Conservation (phyloP, 805 yeast genomes). For the Limtongozyma cylindracea region DNA sequence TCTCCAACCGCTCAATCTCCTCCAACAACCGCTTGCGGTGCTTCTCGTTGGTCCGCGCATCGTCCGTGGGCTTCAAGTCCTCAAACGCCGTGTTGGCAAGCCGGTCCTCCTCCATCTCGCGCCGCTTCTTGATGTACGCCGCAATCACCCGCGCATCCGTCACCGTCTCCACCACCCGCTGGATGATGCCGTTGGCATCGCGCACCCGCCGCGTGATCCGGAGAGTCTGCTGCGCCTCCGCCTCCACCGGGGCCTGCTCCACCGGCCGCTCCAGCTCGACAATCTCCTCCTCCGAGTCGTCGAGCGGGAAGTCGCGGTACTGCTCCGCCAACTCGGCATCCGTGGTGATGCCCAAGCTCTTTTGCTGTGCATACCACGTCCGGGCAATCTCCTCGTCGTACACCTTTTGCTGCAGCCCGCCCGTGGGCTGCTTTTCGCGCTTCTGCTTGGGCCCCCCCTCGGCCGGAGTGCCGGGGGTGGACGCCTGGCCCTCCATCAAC, state of each 20-base stretch:
- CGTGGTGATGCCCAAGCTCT: conserved; percentile 17
- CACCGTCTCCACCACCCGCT: conserved; percentile 52
- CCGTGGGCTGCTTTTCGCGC: conserved; percentile 14
- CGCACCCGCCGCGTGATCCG: conserved; percentile 52
- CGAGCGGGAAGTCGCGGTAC: conserved; percentile 11
- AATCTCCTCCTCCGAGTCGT: conserved; percentile 10
- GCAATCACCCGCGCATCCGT: conserved; percentile 73
- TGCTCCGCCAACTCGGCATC: too few relatives aligned
- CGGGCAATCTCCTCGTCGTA: conserved; percentile 76
- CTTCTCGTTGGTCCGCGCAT: conserved; percentile 60
- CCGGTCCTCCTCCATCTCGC: conserved; percentile 28
- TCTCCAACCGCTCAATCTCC: conserved; percentile 61
- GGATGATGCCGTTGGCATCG: conserved; percentile 70
- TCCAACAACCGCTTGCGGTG: conserved; percentile 57
- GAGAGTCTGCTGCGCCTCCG: conserved; percentile 6
- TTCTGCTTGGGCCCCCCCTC: conserved; percentile 12
- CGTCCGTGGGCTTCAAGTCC: conserved; percentile 59
- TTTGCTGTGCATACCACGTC: conserved; percentile 74
- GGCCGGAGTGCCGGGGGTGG: too few relatives aligned
- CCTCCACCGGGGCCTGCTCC: conserved; percentile 7
- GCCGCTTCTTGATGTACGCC: conserved; percentile 55
- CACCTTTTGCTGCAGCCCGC: conserved; percentile 51
- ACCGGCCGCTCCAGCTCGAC: conserved; percentile 10
- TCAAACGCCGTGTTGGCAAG: conserved; percentile 22
- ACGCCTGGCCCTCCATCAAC: conserved; percentile 8